Evolutionary conservation across 768 basidiomycete genomes (phyloP).

Genomic region (Lactarius sp.): DNA sequence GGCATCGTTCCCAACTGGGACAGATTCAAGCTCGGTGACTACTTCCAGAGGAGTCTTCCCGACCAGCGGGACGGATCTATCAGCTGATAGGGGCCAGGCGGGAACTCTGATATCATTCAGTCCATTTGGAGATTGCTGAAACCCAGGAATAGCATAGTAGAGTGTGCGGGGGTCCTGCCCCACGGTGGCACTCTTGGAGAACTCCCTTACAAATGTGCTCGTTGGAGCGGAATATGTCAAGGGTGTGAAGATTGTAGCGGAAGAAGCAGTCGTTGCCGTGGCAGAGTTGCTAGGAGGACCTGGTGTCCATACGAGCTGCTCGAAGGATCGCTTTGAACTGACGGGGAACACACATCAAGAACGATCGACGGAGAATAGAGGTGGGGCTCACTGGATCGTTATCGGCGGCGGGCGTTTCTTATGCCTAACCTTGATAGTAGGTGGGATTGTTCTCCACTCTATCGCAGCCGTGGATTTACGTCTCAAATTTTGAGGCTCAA

Average conservation of each 20-base stretch:
- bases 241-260: slow-evolving; percentile 17
- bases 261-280: slow-evolving; percentile 8
- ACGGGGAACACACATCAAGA: background rate
- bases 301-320: slow-evolving; percentile 23
- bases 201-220: slow-evolving; percentile 12
- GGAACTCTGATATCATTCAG: slow-evolving; percentile 19
- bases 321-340: slow-evolving; percentile 24
- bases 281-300: slow-evolving; percentile 10
- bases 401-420: slow-evolving; percentile 25
- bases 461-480: slow-evolving; percentile 22
- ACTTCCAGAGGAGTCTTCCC: slow-evolving; percentile 23
- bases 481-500: slow-evolving; percentile 14
- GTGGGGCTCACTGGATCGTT: slow-evolving; percentile 21
- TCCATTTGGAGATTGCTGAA: slow-evolving; percentile 23
- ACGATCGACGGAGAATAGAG: background rate
- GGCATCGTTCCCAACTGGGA: background rate
- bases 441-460: slow-evolving; percentile 26
- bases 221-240: slow-evolving; percentile 16
- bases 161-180: slow-evolving; percentile 22
- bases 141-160: slow-evolving; percentile 25
- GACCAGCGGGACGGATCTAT: slow-evolving; percentile 19
- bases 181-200: slow-evolving; percentile 1
- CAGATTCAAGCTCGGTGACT: slow-evolving; percentile 17
- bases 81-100: slow-evolving; percentile 13
- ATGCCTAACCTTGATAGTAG: slow-evolving; percentile 26